Evolutionary conservation across 2,329 filamentous ascomycete species (phyloP).

Genomic region (Fonsecaea multimorphosa): DNA sequence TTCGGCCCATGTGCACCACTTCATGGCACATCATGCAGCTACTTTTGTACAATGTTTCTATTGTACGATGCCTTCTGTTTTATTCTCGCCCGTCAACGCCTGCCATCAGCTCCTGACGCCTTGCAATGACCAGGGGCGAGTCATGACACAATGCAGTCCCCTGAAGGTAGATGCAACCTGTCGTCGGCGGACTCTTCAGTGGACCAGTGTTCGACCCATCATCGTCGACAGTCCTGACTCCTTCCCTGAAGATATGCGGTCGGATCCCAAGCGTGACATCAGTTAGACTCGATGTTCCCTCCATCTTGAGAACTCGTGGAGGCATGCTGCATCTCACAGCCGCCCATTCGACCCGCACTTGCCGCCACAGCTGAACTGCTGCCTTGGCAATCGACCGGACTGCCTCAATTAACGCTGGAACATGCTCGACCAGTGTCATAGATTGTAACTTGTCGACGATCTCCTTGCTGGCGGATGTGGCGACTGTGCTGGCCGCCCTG

Average conservation of each 20-base stretch:
- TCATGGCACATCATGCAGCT: background rate
- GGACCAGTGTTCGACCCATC: background rate
- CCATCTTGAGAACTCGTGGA: slow-evolving; percentile 44
- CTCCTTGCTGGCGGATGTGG: slow-evolving; percentile 62
- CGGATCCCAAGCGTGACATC: slow-evolving; percentile 59
- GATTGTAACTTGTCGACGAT: slow-evolving; percentile 62
- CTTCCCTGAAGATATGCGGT: slow-evolving; percentile 59
- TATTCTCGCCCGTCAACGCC: slow-evolving; percentile 6
- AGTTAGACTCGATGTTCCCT: slow-evolving; percentile 43
- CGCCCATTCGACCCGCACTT: slow-evolving; percentile 63
- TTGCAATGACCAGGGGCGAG: slow-evolving; percentile 50
- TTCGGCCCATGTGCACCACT: background rate
- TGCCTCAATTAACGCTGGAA: slow-evolving; percentile 58
- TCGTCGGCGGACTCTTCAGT: slow-evolving; percentile 37
- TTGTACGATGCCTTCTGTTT: background rate
- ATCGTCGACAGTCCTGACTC: background rate
- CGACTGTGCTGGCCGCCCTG: slow-evolving; percentile 61
- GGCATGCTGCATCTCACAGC: slow-evolving; percentile 57
- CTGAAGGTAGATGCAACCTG: slow-evolving; percentile 57
- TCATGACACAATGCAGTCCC: slow-evolving; percentile 60
- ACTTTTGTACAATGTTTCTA: slow-evolving; percentile 18
- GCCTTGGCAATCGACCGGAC: slow-evolving; percentile 64
- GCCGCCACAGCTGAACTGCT: slow-evolving; percentile 64
- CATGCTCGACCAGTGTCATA: slow-evolving; percentile 58
- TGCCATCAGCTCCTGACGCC: slow-evolving; percentile 47